These are phyloP conservation scores for Nakataea oryzae DNA, from an alignment of 2,329 filamentous ascomycete genomes.

Conservation along the genomic window DNA sequence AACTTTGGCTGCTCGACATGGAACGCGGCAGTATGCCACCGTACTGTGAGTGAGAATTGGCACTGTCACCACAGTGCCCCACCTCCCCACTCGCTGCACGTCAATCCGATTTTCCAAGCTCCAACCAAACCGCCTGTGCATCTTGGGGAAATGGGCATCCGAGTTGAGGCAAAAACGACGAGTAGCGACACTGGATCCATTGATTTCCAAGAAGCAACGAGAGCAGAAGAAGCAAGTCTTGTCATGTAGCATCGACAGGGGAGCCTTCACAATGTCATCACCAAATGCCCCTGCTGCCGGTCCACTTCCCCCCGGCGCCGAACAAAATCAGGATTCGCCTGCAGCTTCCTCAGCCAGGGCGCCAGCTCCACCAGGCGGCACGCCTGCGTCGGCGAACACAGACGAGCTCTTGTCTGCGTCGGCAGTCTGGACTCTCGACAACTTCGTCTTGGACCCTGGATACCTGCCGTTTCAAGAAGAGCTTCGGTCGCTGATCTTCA, in stretches of 20 bases:
- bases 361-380: background rate
- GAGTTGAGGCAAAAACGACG: too few species aligned
- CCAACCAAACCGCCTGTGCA: too few species aligned
- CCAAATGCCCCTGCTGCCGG: background rate
- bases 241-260: background rate
- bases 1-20: too few species aligned
- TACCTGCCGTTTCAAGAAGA: constrained; percentile 35
- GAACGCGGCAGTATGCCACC: background rate
- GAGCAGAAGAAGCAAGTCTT: background rate
- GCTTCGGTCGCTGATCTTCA: constrained; percentile 33
- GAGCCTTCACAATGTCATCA: background rate
- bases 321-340: background rate
- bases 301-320: background rate
- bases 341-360: background rate
- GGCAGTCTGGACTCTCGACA: constrained; percentile 11
- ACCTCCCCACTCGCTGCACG: too few species aligned
- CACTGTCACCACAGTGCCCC: too few species aligned
- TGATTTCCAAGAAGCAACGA: too few species aligned
- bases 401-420: background rate
- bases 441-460: constrained; percentile 26
- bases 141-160: too few species aligned
- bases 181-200: background rate
- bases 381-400: background rate
- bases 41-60: background rate
- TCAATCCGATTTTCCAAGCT: background rate